These are phyloP conservation scores for Salix udensis DNA, from an alignment of 345 rosid genomes.

Conservation along the genomic window DNA sequence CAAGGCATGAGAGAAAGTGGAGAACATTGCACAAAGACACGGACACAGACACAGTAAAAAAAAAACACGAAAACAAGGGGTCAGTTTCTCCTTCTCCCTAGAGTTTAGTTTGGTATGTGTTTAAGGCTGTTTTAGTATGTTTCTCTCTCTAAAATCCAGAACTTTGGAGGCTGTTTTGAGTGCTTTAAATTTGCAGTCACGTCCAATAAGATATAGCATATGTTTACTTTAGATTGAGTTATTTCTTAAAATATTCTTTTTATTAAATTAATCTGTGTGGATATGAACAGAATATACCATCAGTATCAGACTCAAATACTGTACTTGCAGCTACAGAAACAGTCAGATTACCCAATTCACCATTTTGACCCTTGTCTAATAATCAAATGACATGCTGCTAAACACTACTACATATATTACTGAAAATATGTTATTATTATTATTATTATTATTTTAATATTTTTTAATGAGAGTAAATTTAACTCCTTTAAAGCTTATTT, in stretches of 20 bases:
- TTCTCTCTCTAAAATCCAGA: background rate
- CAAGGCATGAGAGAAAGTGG: constrained; percentile 49
- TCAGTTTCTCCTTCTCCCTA: background rate
- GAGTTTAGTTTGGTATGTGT: too few relatives aligned
- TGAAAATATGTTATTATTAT: too few relatives aligned
- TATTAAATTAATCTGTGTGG: too few relatives aligned
- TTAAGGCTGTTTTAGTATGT: background rate
- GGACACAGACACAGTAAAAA: background rate
- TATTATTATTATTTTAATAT: too few relatives aligned
- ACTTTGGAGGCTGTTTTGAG: constrained; percentile 2
- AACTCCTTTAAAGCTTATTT: too few relatives aligned
- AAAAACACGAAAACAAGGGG: background rate
- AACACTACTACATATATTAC: too few relatives aligned
- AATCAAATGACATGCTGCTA: too few relatives aligned
- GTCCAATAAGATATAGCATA: constrained; percentile 9
- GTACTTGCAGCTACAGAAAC: background rate
- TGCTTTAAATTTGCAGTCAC: constrained; percentile 17
- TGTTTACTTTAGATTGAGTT: too few relatives aligned
- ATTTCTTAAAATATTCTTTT: too few relatives aligned
- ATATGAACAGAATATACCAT: constrained; percentile 47
- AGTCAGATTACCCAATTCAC: background rate
- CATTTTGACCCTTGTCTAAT: background rate
- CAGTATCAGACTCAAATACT: constrained; percentile 35
- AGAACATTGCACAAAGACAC: constrained; percentile 42
- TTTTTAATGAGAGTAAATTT: too few relatives aligned